Base-by-base conservation (phyloP, 805 yeast species). In the Metschnikowia kunwiensis region DNA sequence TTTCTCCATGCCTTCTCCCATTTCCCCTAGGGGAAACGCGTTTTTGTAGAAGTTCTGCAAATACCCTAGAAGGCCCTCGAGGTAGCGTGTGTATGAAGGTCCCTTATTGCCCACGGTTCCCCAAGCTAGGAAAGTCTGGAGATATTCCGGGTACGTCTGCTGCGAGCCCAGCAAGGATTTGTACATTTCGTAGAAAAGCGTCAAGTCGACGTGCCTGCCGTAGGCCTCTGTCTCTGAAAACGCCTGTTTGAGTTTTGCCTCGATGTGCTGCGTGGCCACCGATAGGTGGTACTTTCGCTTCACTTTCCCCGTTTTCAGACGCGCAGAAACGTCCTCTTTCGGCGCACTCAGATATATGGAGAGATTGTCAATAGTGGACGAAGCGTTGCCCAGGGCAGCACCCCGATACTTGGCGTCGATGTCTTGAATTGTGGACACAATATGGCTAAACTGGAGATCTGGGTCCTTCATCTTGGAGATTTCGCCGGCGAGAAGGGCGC, bases 181-280 rank as follows among this genome's bases (percentile, higher is more conserved):
- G 77, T 81, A 83, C 20, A 49, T 47, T 20, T 72, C 75, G 57
- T 79, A 82, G 31, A 70, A 63, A 4, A 53, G 53, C 3, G 65
- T 53, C 35, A 86, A 61, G 43, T 86, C 91, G 13, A 88, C 45
- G 44, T 57, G 76, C 43, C 71, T 72, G 0, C 96, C 96, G 51
- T 70, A 74, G 22, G 60, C 58, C 54, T 88, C 96, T 20, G 71
- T 77, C 4, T 73, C 69, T 0, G 77, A 63, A 53, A 84, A 87
- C 5, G 76, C 32, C 0, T 51, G 34, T 12, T 75, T 72, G 3
- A 84, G 44, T 14, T 31, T 36, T 2, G 30, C 23, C 14, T 67
- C 65, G 9, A 85, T 36, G 35, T 70, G 72, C 0, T 69, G 50
- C 0, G 82, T 78, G 32, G 65, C 72, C 12, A 65, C 58, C 39